Base-by-base conservation (phyloP, 805 yeast genomes). In the Starmera pachycereana region DNA sequence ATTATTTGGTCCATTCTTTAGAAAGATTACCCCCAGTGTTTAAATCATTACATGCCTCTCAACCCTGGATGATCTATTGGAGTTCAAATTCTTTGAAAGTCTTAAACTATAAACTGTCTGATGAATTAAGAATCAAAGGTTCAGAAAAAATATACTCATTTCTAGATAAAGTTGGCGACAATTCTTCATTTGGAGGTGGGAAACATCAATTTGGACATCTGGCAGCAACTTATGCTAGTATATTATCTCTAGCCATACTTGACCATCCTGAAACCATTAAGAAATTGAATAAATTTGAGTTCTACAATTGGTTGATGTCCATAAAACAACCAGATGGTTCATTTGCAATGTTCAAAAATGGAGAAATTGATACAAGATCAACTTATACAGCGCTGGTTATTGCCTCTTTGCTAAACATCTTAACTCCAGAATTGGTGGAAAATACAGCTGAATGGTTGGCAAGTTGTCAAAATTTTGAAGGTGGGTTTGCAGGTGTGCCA, bases 41-140 rank as follows among this genome's bases (percentile, higher is more conserved):
- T 41, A 41, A 57, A 4, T 70, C 71, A 0, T 65, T 86, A 36
- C 97, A 90, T 58, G 92, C 97, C 0, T 83, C 92, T n/a, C 88
- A 81, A 44, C 78, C 95, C 0, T 92, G 97, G 97, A 62, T 90
- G 52, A 43, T 84, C 1, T 90, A 83, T 56, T 92, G 98, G 98
- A 61, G 81, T 7, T 54, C 73, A 35, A 87, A 86, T 54, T 67
- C 79, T 0, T 49, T 69, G 35, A 48, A 56, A 3, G 40, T 76
- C 1, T 45, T 81, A 27, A 69, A 69, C 2, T 59, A 29, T 3
- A 44, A 40, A 3, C 42, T 65, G 2, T 41, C 46, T 2, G 49
- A 44, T 16, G 56, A 51, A 2, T 46, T 51, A n/a, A 60, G 58
- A 37, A 40, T 42, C 27, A 54, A 45, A 41, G 63, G 65, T 2